phyloP scores from a whole-genome alignment of 1,284 basidiomycete genomes.

The Schizophyllum commune region DNA sequence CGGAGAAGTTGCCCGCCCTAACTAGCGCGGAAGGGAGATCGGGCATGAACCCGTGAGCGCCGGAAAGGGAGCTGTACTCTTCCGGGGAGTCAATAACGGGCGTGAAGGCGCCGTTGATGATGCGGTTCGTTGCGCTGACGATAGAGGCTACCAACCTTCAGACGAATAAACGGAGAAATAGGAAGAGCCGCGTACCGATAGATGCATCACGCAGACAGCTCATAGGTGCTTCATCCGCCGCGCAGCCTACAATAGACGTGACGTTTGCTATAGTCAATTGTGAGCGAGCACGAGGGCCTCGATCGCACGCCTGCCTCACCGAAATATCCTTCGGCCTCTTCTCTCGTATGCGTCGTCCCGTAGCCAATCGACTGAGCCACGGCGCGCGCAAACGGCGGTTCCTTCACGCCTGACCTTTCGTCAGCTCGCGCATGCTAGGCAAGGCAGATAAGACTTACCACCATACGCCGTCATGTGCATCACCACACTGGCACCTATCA shows the following conservation, averaged over 20 bases:
- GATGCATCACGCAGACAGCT: slow-evolving; percentile 32
- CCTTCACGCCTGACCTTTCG: slow-evolving; percentile 21
- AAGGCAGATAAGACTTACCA: too few species aligned
- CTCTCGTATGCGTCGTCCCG: slow-evolving; percentile 26
- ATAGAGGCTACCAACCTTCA: slow-evolving; percentile 23
- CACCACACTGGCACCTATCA: slow-evolving; percentile 24
- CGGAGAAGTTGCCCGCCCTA: slow-evolving; percentile 26
- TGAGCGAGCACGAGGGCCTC: not conserved
- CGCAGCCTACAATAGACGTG: slow-evolving; percentile 25
- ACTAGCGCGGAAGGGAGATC: slow-evolving; percentile 35
- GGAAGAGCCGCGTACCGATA: slow-evolving; percentile 18
- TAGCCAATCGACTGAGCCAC: slow-evolving; percentile 37
- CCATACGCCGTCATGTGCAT: slow-evolving; percentile 37
- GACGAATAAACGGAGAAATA: not conserved
- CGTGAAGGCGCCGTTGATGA: slow-evolving; percentile 23
- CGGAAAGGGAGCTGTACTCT: not conserved
- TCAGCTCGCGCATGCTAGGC: not conserved
- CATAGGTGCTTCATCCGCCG: slow-evolving; percentile 22
- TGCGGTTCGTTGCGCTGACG: slow-evolving; percentile 30
- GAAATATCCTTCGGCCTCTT: slow-evolving; percentile 25
- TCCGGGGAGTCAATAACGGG: slow-evolving; percentile 30
- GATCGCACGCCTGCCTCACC: slow-evolving; percentile 16
- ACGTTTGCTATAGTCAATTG: slow-evolving; percentile 20
- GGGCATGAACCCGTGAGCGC: slow-evolving; percentile 26
- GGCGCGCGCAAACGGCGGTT: slow-evolving; percentile 30